Conservation (phyloP, 2,329 filamentous ascomycete species). For the Ploettnerulaceae sp. region DNA sequence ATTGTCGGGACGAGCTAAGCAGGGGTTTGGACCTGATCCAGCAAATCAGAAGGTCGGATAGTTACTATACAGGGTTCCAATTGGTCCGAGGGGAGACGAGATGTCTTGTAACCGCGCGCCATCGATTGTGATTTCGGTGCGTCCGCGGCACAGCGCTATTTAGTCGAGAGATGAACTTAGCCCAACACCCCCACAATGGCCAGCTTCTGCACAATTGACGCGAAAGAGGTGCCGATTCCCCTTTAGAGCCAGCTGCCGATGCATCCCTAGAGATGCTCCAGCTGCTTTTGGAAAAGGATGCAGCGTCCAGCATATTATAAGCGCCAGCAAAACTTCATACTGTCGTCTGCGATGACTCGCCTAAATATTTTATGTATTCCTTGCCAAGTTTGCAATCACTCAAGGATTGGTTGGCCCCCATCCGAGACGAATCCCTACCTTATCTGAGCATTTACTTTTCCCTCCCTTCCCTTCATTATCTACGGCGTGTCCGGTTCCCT, state of each 20-base stretch:
- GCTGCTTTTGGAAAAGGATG: constrained; percentile 4
- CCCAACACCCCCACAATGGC: constrained; percentile 2
- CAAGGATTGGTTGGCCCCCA: not conserved
- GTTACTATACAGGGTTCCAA: not conserved
- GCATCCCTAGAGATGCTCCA: not conserved
- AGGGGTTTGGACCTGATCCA: not conserved
- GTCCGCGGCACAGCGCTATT: constrained; percentile 16
- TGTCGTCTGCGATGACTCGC: constrained; percentile 5
- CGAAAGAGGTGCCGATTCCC: constrained; percentile 9
- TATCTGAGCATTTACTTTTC: not conserved
- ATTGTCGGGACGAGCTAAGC: not conserved
- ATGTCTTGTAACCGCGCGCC: constrained; percentile 16
- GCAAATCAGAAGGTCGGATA: not conserved
- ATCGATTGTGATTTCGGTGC: constrained; percentile 8
- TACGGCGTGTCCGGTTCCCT: not conserved
- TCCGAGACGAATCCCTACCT: constrained; percentile 2
- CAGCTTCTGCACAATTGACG: constrained; percentile 9
- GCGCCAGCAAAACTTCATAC: constrained; percentile 4
- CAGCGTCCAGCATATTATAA: constrained; percentile 7
- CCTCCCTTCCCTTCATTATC: not conserved
- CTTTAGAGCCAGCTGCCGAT: constrained; percentile 4
- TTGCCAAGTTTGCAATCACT: not conserved
- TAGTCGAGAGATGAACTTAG: constrained; percentile 6
- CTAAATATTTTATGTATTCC: too few relatives aligned
- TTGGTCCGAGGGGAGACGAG: constrained; percentile 1